Evolutionary conservation across 768 basidiomycete species (phyloP), one percentile per base, ranked within the genome.

Genomic region (Russula sp.): DNA sequence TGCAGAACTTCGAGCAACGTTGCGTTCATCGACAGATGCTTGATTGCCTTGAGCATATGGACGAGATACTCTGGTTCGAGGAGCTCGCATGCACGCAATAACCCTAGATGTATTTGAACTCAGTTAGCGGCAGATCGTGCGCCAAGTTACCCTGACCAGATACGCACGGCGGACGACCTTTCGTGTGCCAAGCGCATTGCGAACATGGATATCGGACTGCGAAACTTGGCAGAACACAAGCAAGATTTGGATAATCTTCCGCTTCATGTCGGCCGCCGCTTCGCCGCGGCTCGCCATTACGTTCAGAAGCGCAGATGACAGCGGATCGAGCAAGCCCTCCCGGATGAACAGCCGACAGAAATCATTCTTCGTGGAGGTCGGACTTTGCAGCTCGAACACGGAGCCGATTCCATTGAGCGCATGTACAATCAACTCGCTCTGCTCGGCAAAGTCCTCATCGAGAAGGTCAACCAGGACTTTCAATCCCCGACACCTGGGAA

Each of bases 301-400:
- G 69, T 92, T 89, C 62, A 96, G 77, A 31, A 99, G 75, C 2
- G 96, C 97, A 2, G 88, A 85, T 1, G 94, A 92, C 1, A 99
- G 77, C 0, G 97, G 96, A 68, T 97, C 95, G 51, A 97, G 79
- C 3, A 99, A 78, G 32, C 97, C 97, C 75, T 98, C 97, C 6
- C 94, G 82, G 47, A 97, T 92, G 77, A 98, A 96, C 89, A 98
- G 95, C 10, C 97, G 84, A 71, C 95, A 98, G 72, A 98, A 98
- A 75, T 98, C 97, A 71, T 97, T 98, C 74, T 97, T 93, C 11
- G 95, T 94, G 40, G 63, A 64, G 4, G 95, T 97, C 8, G 97
- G 91, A 52, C 91, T 94, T 73, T 98, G 89, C 13, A 98, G 82
- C 66, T 98, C 95, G 70, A 99, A 98, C 16, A 98, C 97, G 66